phyloP scores from a whole-genome alignment of 306 rosid genomes.

The Ammopiptanthus mongolicus region DNA sequence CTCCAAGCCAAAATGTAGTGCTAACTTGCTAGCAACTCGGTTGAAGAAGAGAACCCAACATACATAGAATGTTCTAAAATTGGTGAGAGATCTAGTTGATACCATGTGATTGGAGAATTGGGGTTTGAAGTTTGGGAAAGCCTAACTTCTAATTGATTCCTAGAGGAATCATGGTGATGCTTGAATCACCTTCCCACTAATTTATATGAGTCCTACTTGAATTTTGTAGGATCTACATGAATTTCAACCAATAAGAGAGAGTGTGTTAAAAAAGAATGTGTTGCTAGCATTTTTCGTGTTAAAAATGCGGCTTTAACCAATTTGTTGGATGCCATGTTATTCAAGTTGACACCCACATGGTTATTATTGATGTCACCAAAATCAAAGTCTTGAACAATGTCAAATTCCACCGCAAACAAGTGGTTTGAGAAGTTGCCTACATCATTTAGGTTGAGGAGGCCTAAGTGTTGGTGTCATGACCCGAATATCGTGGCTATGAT shows the following conservation, averaged over 20 bases:
- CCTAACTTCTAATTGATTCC: constrained; percentile 30
- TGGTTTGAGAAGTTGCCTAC: constrained; percentile 48
- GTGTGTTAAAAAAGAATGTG: no score
- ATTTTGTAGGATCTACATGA: no score
- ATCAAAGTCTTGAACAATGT: constrained; percentile 45
- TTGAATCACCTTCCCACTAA: constrained; percentile 38
- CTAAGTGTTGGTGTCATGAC: no score
- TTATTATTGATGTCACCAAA: constrained; percentile 47
- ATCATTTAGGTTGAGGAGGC: constrained; percentile 43
- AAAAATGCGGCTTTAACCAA: constrained; percentile 33
- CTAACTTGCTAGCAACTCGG: constrained; percentile 39
- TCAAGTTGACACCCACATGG: constrained; percentile 50
- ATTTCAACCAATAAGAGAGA: no score
- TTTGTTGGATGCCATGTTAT: constrained; percentile 43
- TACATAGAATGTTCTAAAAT: constrained; percentile 45
- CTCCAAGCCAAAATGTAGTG: constrained; percentile 60
- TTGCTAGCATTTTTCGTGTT: no score
- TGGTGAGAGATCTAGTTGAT: constrained; percentile 41
- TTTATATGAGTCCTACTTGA: no score
- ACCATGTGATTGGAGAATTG: constrained; percentile 34
- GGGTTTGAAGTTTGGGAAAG: constrained; percentile 48
- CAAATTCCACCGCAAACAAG: constrained; percentile 49
- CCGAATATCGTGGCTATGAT: no score
- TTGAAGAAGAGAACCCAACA: constrained; percentile 55
- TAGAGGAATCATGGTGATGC: constrained; percentile 43